phyloP scores from a whole-genome alignment of 2,329 filamentous ascomycete genomes.

The Simplicillium sp. region DNA sequence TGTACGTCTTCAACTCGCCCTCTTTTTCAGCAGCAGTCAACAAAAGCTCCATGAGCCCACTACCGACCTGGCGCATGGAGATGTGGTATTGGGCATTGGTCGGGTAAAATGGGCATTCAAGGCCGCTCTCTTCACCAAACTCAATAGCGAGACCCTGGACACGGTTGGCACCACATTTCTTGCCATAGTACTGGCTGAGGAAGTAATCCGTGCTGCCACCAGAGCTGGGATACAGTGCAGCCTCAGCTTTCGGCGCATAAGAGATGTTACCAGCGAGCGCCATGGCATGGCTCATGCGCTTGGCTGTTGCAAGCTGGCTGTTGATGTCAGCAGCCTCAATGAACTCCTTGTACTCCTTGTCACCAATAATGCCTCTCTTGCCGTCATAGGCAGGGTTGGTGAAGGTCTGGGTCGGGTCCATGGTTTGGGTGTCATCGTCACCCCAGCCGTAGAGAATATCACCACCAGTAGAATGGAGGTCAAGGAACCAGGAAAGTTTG shows the following conservation, averaged over 20 bases:
- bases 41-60: constrained; percentile 38
- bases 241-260: constrained; percentile 28
- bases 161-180: constrained; percentile 21
- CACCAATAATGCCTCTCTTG: constrained; percentile 34
- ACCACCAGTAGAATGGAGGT: constrained; percentile 45
- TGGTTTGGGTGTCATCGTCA: constrained; percentile 41
- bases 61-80: constrained; percentile 33
- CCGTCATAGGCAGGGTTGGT: constrained; percentile 40
- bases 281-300: constrained; percentile 28
- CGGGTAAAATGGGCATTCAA: constrained; percentile 34
- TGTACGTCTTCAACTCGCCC: constrained; percentile 10
- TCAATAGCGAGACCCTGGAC: constrained; percentile 35
- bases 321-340: constrained; percentile 25
- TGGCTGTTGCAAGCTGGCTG: constrained; percentile 20
- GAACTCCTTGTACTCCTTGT: constrained; percentile 36
- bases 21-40: constrained; percentile 16
- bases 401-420: constrained; percentile 37
- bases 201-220: constrained; percentile 38
- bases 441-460: constrained; percentile 48
- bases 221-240: constrained; percentile 34
- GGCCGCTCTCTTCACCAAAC: constrained; percentile 26
- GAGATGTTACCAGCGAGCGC: constrained; percentile 22
- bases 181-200: constrained; percentile 30
- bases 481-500: constrained; percentile 46
- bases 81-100: constrained; percentile 28